phyloP scores from a whole-genome alignment of 345 rosid genomes.

The Gossypium stocksii region DNA sequence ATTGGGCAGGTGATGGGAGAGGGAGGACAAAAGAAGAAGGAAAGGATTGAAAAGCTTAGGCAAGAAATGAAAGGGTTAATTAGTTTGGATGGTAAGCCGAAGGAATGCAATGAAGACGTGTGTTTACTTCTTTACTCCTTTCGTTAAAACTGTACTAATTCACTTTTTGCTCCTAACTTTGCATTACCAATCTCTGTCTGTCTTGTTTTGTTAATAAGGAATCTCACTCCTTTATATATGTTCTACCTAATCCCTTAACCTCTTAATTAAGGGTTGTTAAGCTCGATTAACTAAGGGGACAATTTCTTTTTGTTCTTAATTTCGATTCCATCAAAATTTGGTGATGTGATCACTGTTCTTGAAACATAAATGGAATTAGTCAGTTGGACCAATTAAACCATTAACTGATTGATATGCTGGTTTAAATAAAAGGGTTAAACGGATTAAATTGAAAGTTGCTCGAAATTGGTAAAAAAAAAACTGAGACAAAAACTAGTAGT shows the following conservation, averaged over 20 bases:
- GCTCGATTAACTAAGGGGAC: background rate
- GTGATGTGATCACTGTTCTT: too few relatives aligned
- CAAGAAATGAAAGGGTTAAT: background rate
- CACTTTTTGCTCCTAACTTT: background rate
- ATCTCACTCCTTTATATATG: background rate
- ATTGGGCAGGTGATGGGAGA: background rate
- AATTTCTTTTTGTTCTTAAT: background rate
- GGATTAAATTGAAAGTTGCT: too few relatives aligned
- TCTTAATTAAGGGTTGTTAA: background rate
- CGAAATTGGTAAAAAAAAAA: too few relatives aligned
- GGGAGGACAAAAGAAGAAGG: background rate
- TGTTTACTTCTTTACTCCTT: background rate
- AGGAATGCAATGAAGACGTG: slow-evolving; percentile 10
- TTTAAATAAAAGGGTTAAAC: too few relatives aligned
- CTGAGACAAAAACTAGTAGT: too few relatives aligned
- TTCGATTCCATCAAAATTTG: too few relatives aligned
- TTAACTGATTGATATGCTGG: too few relatives aligned
- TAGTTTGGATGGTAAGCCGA: background rate
- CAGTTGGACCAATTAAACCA: too few relatives aligned
- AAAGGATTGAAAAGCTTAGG: background rate
- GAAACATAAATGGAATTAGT: too few relatives aligned
- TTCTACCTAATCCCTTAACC: background rate
- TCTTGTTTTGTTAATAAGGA: background rate
- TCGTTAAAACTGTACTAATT: background rate
- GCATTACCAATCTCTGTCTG: background rate